Conservation (phyloP, 2,329 filamentous ascomycete genomes). For the Claviceps sp. region DNA sequence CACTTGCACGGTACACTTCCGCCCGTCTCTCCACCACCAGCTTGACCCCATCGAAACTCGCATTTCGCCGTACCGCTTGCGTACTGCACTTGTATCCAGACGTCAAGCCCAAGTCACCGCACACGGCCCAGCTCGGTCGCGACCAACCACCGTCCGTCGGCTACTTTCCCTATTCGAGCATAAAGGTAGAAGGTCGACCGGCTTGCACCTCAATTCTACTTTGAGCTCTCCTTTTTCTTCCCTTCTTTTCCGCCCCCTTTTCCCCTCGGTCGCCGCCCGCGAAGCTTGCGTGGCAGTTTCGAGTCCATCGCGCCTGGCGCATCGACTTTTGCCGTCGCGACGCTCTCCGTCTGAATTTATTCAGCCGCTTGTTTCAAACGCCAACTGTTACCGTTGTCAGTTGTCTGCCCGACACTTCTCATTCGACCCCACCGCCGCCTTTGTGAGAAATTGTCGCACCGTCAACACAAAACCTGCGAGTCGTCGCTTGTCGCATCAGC, state of each 20-base stretch:
- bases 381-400: constrained; percentile 5
- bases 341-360: background rate
- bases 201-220: background rate
- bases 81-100: constrained; percentile 2
- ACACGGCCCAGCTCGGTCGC: constrained; percentile 6
- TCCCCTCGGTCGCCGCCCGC: background rate
- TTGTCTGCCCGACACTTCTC: background rate
- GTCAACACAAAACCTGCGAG: background rate
- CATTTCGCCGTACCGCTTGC: background rate
- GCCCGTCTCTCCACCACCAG: background rate
- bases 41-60: background rate
- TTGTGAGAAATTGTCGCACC: background rate
- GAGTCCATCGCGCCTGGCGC: constrained; percentile 1
- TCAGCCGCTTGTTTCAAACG: background rate
- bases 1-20: constrained; percentile 9
- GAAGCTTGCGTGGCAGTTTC: background rate
- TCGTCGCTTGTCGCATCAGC: background rate
- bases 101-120: constrained; percentile 2
- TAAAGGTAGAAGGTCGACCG: background rate
- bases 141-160: constrained; percentile 5
- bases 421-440: background rate
- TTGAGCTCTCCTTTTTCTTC: background rate
- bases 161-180: constrained; percentile 1
- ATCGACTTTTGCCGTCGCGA: constrained; percentile 2
- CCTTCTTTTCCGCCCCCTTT: background rate